These are phyloP conservation scores for Diaporthe citrichinensis DNA, from an alignment of 2,329 filamentous ascomycete genomes.

Conservation along the genomic window DNA sequence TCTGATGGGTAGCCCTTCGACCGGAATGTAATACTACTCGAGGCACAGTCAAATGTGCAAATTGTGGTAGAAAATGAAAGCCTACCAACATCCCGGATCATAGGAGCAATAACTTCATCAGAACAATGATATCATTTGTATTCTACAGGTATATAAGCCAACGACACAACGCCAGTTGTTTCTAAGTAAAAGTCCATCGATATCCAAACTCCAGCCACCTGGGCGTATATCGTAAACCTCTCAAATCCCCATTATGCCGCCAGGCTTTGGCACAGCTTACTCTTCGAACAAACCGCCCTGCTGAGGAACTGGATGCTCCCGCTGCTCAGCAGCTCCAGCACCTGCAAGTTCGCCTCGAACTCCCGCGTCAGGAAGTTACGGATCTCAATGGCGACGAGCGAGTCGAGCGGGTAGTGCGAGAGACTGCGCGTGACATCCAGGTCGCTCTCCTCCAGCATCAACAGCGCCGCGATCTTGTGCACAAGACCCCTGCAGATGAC, in stretches of 20 bases:
- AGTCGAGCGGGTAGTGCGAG: conserved; percentile 49
- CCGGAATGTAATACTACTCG: too few species aligned
- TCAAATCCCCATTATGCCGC: conserved; percentile 11
- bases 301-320: conserved; percentile 64
- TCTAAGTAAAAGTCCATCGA: too few species aligned
- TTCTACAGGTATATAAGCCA: background rate
- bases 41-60: too few species aligned
- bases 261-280: conserved; percentile 50
- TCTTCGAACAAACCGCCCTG: conserved; percentile 63
- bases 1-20: too few species aligned
- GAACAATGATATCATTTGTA: background rate
- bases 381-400: conserved; percentile 50
- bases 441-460: conserved; percentile 60
- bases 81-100: too few species aligned
- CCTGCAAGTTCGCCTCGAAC: conserved; percentile 66
- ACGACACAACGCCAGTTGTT: background rate
- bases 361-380: conserved; percentile 57
- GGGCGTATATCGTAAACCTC: background rate
- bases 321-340: conserved; percentile 68
- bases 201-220: background rate
- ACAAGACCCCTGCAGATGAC: conserved; percentile 62
- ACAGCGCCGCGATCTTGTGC: conserved; percentile 62
- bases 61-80: too few species aligned
- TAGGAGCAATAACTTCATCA: background rate
- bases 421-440: conserved; percentile 47